Evolutionary conservation across 257 asterid species (phyloP), one percentile per base, ranked within the genome.

Genomic region (Scutellaria galericulata): DNA sequence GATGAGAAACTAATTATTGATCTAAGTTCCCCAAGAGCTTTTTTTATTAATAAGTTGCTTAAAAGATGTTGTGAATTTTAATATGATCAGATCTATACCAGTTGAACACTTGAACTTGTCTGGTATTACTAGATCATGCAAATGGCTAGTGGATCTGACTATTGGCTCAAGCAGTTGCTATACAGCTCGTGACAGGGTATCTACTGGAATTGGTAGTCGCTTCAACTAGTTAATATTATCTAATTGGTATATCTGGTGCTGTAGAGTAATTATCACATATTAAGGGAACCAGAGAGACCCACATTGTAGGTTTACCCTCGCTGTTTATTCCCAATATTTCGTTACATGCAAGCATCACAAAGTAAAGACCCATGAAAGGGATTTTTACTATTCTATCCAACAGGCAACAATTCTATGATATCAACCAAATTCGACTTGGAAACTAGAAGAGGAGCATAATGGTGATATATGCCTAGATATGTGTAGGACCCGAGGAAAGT

Each of bases 201-300:
- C 57, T 39, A 72, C 24, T 18, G 24, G 44, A 73, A 12, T 53
- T 53, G 31, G 63, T 48, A 41, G 62, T 52, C 66, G 15, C 47
- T 20, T 66, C 18, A 22, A 64, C 42, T 15, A 14, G 41, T 35
- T 48, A 37, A 52, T 40, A 52, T 31, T 27, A 44, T 42, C 52
- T 52, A 45, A 54, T 53, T 24, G 3, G 67, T 68, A 35, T n/a
- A 47, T 58, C 48, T 41, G 24, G 66, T 69, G 40, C 66, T 69
- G 12, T 41, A 20, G 14, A 42, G 41, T 39, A 55, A 15, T 69
- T 45, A 69, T 55, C 35, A 41, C 31, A 69, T 56, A 41, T 20
- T 51, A 51, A 37, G 51, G 12, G 37, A 35, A 67, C 51, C 41
- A 14, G 5, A 27, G 37, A 9, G 62, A 48, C 37, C 61, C 37